phyloP scores from a whole-genome alignment of 768 basidiomycete genomes.

The Infundibulicybe gibba region DNA sequence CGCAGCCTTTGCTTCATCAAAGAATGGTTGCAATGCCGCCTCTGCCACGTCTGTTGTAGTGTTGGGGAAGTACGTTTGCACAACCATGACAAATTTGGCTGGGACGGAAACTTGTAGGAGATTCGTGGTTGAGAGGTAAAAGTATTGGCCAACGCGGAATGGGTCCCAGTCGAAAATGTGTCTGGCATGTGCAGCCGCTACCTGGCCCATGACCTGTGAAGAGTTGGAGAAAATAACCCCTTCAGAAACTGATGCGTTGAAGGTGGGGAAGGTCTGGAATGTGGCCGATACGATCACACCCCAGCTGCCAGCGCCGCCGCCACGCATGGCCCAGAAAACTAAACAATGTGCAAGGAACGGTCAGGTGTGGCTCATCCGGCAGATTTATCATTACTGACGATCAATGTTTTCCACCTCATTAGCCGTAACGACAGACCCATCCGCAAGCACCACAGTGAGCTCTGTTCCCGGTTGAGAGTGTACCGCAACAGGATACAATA shows the following conservation, averaged over 20 bases:
- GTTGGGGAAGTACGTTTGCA: constrained; percentile 16
- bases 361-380: neutral
- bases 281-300: constrained; percentile 34
- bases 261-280: constrained; percentile 28
- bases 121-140: constrained; percentile 8
- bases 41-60: constrained; percentile 8
- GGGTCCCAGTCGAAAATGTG: constrained; percentile 33
- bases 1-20: constrained; percentile 10
- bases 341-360: neutral
- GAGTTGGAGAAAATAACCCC: constrained; percentile 11
- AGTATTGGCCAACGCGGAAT: constrained; percentile 24
- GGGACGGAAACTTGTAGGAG: neutral
- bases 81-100: neutral
- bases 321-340: constrained; percentile 47
- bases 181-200: constrained; percentile 25
- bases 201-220: constrained; percentile 13
- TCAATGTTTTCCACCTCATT: constrained; percentile 34
- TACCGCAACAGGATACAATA: constrained; percentile 23
- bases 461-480: constrained; percentile 35
- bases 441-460: constrained; percentile 35
- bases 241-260: constrained; percentile 18
- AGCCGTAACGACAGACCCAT: constrained; percentile 27
- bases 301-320: constrained; percentile 37
- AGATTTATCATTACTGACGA: constrained; percentile 21
- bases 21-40: constrained; percentile 14